These are phyloP conservation scores for Erigeron canadensis DNA, from an alignment of 129 eudicot species.

Conservation along the genomic window DNA sequence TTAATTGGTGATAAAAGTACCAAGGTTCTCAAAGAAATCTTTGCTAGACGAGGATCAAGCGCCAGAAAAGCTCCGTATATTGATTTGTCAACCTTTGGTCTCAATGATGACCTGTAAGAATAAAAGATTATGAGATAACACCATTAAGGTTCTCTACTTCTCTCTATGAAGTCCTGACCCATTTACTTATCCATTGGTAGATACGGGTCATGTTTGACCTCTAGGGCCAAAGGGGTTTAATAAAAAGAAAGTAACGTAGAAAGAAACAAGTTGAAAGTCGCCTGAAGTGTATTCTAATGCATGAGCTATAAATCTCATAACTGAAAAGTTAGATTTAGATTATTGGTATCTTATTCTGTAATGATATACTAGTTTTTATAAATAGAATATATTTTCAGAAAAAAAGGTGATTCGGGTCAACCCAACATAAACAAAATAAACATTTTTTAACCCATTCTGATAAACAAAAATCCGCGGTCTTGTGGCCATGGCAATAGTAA, in stretches of 20 bases:
- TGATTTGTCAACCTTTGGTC: constrained; percentile 29
- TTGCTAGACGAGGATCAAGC: constrained; percentile 38
- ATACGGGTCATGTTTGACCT: background rate
- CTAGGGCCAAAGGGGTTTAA: background rate
- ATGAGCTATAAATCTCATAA: background rate
- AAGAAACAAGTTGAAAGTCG: background rate
- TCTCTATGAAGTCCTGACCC: too few species aligned
- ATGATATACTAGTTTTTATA: too few species aligned
- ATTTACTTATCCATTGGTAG: background rate
- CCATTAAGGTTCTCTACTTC: background rate
- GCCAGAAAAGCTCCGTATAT: constrained; percentile 50
- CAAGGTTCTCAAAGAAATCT: constrained; percentile 51
- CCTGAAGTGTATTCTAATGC: background rate
- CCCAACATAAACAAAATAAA: background rate
- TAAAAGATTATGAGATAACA: background rate
- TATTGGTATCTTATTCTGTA: background rate
- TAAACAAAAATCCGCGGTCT: too few species aligned
- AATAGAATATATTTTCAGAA: background rate
- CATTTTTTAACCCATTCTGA: background rate
- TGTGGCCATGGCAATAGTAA: background rate
- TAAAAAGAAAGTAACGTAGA: background rate
- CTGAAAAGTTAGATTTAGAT: background rate
- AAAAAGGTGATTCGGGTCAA: constrained; percentile 2
- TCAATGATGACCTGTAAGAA: constrained; percentile 53
- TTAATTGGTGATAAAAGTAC: constrained; percentile 22